A percentile compares a stretch with the other conserved stretches of the same genome.
Conservation (phyloP, 2,329 filamentous ascomycete genomes). For the Phialophora tarda region DNA sequence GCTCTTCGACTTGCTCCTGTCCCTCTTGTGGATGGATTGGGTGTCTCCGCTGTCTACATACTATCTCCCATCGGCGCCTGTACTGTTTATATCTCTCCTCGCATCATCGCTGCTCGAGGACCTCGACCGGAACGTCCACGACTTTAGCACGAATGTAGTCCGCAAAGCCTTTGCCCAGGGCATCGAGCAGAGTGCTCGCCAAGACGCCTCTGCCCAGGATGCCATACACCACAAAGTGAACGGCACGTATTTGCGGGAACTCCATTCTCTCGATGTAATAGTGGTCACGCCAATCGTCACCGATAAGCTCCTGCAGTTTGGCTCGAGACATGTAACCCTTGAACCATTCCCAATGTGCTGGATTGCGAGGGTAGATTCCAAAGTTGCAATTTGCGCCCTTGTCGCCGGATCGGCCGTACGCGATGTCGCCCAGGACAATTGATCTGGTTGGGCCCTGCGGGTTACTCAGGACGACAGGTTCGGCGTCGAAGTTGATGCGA, state of each 20-base stretch:
- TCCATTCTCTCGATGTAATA: constrained; percentile 55
- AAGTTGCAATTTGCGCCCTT: constrained; percentile 51
- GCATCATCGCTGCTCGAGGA: constrained; percentile 17
- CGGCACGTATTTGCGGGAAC: constrained; percentile 52
- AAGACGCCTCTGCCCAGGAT: constrained; percentile 56
- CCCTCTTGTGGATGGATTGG: no score
- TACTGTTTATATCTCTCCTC: no score
- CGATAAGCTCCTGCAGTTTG: constrained; percentile 49
- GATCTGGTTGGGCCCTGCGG: no score
- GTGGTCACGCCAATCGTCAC: constrained; percentile 52
- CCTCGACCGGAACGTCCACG: constrained; percentile 47
- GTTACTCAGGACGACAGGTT: no score
- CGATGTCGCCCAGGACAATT: constrained; percentile 50
- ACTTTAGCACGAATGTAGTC: constrained; percentile 56
- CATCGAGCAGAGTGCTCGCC: constrained; percentile 56
- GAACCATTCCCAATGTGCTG: constrained; percentile 45
- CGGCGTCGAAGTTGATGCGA: no score
- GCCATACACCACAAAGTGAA: constrained; percentile 59
- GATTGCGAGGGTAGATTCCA: constrained; percentile 46
- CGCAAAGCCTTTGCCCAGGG: constrained; percentile 59
- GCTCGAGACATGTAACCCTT: constrained; percentile 49
- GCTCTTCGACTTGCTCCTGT: no score
- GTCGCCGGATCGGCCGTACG: constrained; percentile 52
- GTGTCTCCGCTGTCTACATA: no score
- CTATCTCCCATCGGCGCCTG: no score